Conservation (phyloP, 2,329 filamentous ascomycete genomes). For the Aureobasidium leucospermi region DNA sequence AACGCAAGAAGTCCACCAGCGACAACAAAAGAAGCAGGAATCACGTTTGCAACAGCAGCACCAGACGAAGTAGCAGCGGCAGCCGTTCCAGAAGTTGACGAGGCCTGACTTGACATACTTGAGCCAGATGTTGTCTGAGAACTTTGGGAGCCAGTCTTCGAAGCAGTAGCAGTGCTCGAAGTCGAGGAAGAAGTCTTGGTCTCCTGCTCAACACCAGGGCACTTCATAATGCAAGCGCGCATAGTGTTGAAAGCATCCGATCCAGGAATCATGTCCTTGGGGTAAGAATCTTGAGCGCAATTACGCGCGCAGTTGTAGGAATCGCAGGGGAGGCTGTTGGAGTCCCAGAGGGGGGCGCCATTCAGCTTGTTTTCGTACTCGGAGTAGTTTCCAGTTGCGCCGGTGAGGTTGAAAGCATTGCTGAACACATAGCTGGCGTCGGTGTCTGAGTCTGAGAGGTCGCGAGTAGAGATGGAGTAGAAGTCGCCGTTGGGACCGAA, state of each 20-base stretch:
- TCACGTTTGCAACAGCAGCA: constrained; percentile 1
- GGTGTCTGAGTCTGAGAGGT: constrained; percentile 16
- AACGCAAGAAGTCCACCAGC: constrained; percentile 1
- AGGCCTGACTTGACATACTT: neutral
- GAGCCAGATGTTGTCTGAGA: no score
- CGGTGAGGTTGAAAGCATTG: constrained; percentile 24
- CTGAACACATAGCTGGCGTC: constrained; percentile 19
- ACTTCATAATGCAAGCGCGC: constrained; percentile 23
- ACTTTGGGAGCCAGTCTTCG: neutral
- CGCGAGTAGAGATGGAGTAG: constrained; percentile 25
- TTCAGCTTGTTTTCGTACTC: constrained; percentile 24
- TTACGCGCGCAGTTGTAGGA: constrained; percentile 24
- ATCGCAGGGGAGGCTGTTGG: constrained; percentile 23
- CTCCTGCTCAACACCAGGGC: constrained; percentile 21
- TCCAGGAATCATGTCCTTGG: constrained; percentile 21
- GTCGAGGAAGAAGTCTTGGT: constrained; percentile 10
- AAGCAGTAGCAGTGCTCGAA: neutral
- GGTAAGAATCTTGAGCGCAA: constrained; percentile 24
- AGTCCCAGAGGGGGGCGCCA: constrained; percentile 25
- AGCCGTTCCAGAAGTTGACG: neutral
- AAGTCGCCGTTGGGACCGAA: constrained; percentile 26
- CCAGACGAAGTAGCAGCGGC: constrained; percentile 1
- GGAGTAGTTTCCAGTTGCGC: constrained; percentile 20
- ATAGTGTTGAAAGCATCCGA: constrained; percentile 22
- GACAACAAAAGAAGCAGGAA: neutral